A percentile compares a stretch with the other conserved stretches of the same genome.
Conservation (phyloP, 495 filamentous ascomycete genomes). For the Gamarada debralockiae region DNA sequence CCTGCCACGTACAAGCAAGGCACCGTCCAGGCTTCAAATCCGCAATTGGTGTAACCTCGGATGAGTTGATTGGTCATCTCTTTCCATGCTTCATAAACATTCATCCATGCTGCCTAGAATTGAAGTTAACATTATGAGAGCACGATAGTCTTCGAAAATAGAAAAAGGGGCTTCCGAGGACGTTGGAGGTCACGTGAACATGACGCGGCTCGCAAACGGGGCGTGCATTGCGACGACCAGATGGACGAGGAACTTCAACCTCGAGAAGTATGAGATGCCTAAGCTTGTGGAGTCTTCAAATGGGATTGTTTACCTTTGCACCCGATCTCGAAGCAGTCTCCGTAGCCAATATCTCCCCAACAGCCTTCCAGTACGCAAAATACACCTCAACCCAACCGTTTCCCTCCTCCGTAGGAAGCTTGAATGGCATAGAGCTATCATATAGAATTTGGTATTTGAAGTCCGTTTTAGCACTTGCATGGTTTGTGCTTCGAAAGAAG, state of each 20-base stretch:
- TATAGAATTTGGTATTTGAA: constrained; percentile 61
- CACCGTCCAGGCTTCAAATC: constrained; percentile 81
- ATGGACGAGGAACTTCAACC: too few species aligned
- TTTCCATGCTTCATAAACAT: constrained; percentile 82
- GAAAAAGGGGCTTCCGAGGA: background rate
- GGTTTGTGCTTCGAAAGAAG: constrained; percentile 62
- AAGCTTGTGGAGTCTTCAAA: too few species aligned
- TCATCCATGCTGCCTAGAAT: constrained; percentile 57
- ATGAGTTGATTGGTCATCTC: constrained; percentile 66
- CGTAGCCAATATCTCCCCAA: constrained; percentile 60
- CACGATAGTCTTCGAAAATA: background rate
- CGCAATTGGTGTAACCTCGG: constrained; percentile 65
- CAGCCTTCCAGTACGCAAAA: constrained; percentile 74
- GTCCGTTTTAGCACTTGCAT: constrained; percentile 47
- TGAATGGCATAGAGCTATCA: constrained; percentile 37
- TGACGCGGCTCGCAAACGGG: too few species aligned
- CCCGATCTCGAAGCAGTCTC: constrained; percentile 38
- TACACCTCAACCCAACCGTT: constrained; percentile 82
- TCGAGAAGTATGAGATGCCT: too few species aligned
- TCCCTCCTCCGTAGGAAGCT: constrained; percentile 58
- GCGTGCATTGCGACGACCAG: too few species aligned
- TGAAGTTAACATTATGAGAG: background rate
- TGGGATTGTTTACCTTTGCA: constrained; percentile 24
- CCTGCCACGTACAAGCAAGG: constrained; percentile 82
- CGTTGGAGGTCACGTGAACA: background rate